Evolutionary conservation across 495 filamentous ascomycete species (phyloP).

Genomic region (Penicillium verhagenii): DNA sequence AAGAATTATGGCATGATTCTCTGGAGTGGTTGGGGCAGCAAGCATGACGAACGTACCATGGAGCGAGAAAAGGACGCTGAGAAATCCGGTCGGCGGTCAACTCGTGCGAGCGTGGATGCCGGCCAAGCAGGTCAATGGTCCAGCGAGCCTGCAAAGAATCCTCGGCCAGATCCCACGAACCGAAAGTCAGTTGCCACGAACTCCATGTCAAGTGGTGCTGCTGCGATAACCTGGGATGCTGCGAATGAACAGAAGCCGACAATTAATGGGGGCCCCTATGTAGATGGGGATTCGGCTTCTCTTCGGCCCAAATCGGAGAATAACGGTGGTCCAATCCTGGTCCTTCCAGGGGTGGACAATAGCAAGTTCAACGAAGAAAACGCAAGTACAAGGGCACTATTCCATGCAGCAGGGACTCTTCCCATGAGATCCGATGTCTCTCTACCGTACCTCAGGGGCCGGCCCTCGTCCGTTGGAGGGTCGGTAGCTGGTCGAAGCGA

Average conservation of each 20-base stretch:
- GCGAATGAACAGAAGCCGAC: constrained; percentile 9
- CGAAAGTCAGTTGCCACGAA: neutral
- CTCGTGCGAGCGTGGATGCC: constrained; percentile 33
- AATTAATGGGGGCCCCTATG: constrained; percentile 1
- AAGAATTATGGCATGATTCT: constrained; percentile 74
- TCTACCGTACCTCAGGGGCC: constrained; percentile 17
- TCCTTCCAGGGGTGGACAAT: constrained; percentile 33
- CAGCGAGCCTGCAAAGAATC: constrained; percentile 18
- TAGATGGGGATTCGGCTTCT: constrained; percentile 9
- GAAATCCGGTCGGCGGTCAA: constrained; percentile 21
- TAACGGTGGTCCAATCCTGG: constrained; percentile 28
- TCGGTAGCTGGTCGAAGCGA: constrained; percentile 36
- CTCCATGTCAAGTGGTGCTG: neutral
- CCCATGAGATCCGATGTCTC: constrained; percentile 25
- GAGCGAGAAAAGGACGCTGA: constrained; percentile 43
- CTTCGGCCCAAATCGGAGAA: constrained; percentile 15
- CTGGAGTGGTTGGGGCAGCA: constrained; percentile 84
- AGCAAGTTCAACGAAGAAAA: constrained; percentile 31
- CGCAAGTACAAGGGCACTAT: constrained; percentile 37
- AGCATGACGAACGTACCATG: constrained; percentile 76
- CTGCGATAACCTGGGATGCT: constrained; percentile 12
- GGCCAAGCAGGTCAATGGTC: constrained; percentile 36
- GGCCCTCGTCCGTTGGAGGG: constrained; percentile 27
- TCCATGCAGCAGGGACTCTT: constrained; percentile 34
- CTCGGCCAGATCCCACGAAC: neutral